Conservation (phyloP, 345 rosid genomes). For the Reutealis trisperma region DNA sequence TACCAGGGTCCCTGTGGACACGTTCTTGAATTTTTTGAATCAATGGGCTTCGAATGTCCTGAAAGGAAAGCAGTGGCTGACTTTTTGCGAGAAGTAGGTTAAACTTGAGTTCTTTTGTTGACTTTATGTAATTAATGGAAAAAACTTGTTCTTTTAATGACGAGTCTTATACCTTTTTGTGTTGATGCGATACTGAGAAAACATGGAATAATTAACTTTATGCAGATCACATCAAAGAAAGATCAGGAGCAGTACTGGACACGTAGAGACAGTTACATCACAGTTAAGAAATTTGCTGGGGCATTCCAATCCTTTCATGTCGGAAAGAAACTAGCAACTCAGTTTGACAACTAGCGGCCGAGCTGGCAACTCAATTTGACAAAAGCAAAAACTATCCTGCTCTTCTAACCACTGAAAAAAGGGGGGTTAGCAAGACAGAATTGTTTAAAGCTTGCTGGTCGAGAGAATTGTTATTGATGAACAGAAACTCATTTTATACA, state of each 20-base stretch:
- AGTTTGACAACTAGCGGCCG: conserved; percentile 43
- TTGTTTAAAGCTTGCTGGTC: conserved; percentile 49
- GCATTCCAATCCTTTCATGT: conserved; percentile 47
- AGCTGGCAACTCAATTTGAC: conserved; percentile 49
- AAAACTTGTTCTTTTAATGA: too few species aligned
- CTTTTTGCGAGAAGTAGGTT: conserved; percentile 64
- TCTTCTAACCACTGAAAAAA: conserved; percentile 45
- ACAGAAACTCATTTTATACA: conserved; percentile 49
- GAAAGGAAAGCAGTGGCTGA: conserved; percentile 68
- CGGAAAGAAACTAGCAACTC: conserved; percentile 35
- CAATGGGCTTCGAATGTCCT: conserved; percentile 73
- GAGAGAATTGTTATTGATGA: conserved; percentile 57
- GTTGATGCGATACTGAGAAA: too few species aligned
- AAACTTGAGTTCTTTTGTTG: too few species aligned
- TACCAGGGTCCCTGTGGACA: conserved; percentile 63
- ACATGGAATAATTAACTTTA: background rate
- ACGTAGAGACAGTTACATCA: conserved; percentile 35
- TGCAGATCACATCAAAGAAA: conserved; percentile 64
- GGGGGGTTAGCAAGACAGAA: conserved; percentile 46
- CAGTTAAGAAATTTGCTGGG: conserved; percentile 46
- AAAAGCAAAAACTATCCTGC: conserved; percentile 46
- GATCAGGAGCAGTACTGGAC: conserved; percentile 72
- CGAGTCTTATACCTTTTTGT: too few species aligned
- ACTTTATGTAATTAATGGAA: too few species aligned
- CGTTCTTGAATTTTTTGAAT: conserved; percentile 56